phyloP scores from a whole-genome alignment of 2,329 filamentous ascomycete species.

The Sordariomycetes sp. region DNA sequence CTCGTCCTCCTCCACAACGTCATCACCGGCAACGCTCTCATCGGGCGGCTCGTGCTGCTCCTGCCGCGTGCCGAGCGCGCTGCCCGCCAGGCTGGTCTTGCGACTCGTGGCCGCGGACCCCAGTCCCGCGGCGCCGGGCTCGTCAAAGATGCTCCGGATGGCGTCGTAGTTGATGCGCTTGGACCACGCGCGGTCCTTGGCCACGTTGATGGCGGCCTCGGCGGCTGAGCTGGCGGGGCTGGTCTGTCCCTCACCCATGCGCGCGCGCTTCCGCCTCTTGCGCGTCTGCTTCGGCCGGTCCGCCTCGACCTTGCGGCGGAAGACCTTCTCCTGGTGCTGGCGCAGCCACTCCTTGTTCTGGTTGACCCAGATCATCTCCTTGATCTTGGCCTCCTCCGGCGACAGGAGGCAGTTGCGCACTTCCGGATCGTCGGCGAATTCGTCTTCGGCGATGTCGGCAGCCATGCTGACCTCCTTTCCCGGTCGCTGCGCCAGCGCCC shows the following conservation, averaged over 20 bases:
- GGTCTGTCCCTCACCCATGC: constrained; percentile 56
- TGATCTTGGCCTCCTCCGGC: constrained; percentile 66
- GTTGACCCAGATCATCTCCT: constrained; percentile 90
- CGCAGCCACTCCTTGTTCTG: constrained; percentile 92
- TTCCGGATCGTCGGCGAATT: constrained; percentile 86
- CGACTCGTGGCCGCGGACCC: constrained; percentile 42
- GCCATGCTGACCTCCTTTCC: constrained; percentile 44
- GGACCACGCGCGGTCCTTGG: constrained; percentile 60
- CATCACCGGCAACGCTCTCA: constrained; percentile 24
- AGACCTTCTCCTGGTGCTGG: constrained; percentile 73
- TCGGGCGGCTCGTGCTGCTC: constrained; percentile 19
- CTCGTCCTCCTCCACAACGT: constrained; percentile 17
- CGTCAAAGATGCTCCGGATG: constrained; percentile 48
- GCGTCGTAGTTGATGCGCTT: constrained; percentile 69
- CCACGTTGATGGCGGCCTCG: constrained; percentile 59
- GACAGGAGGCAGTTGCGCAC: constrained; percentile 71
- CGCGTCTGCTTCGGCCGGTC: constrained; percentile 48
- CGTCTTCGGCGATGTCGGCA: constrained; percentile 63
- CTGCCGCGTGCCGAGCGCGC: constrained; percentile 17
- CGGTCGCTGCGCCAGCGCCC: constrained; percentile 38
- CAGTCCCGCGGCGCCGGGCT: constrained; percentile 30
- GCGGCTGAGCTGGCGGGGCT: constrained; percentile 58
- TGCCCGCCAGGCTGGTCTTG: constrained; percentile 27
- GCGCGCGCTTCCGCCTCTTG: constrained; percentile 42
- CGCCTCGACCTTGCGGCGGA: constrained; percentile 59